A percentile compares a stretch with the other conserved stretches of the same genome.
Conservation (phyloP, 2,329 filamentous ascomycete species). For the Cercospora canescens region DNA sequence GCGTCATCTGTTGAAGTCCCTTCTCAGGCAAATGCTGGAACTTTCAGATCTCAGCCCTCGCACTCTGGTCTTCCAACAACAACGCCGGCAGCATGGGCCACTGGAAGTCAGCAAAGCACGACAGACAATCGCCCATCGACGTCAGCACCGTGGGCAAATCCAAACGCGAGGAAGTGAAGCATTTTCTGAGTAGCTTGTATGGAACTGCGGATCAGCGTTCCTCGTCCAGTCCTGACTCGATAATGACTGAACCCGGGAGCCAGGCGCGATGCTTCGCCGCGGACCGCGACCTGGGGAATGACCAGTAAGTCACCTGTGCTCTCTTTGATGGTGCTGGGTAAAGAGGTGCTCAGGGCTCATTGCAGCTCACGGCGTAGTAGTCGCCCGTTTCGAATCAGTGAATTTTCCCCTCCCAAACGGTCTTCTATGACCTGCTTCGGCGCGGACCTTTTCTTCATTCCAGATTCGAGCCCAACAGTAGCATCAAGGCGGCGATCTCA, state of each 20-base stretch:
- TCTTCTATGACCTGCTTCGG: too few species aligned
- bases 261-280: not conserved
- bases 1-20: not conserved
- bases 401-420: not conserved
- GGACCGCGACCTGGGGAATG: not conserved
- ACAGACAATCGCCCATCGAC: not conserved
- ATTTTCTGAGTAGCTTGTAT: not conserved
- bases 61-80: not conserved
- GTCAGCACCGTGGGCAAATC: conserved; percentile 1
- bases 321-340: not conserved
- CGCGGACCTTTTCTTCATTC: too few species aligned
- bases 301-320: not conserved
- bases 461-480: too few species aligned
- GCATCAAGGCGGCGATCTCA: too few species aligned
- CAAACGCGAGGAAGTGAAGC: not conserved
- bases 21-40: not conserved
- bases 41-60: not conserved
- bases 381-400: not conserved
- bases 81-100: not conserved
- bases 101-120: not conserved
- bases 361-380: not conserved
- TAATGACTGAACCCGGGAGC: not conserved
- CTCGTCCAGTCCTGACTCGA: not conserved
- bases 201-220: not conserved
- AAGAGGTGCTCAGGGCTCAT: not conserved